phyloP scores from a whole-genome alignment of 1,284 basidiomycete genomes.

The Trametes polyzona region DNA sequence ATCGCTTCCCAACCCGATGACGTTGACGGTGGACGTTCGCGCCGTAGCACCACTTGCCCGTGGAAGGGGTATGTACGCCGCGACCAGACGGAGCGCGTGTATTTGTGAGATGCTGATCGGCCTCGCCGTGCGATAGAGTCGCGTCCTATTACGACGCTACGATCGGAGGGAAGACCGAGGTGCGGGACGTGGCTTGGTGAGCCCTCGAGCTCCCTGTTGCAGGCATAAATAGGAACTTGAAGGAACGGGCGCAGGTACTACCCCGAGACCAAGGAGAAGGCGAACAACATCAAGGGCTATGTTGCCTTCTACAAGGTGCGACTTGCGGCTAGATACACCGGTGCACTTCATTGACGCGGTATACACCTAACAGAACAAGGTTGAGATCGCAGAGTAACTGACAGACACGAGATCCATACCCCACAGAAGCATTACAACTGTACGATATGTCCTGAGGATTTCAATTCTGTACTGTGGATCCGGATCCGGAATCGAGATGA shows the following conservation, averaged over 20 bases:
- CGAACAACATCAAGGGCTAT: slow-evolving; percentile 58
- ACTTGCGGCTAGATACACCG: not conserved
- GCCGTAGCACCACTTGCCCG: slow-evolving; percentile 53
- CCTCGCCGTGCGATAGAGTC: too few species aligned
- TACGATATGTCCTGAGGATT: too few species aligned
- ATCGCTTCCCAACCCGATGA: not conserved
- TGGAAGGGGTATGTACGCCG: slow-evolving; percentile 63
- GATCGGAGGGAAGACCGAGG: slow-evolving; percentile 46
- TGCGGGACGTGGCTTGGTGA: slow-evolving; percentile 67
- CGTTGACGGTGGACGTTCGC: not conserved
- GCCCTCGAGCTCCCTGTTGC: too few species aligned
- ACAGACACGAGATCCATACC: not conserved
- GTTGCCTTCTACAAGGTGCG: slow-evolving; percentile 70
- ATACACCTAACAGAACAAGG: slow-evolving; percentile 28
- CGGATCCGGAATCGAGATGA: too few species aligned
- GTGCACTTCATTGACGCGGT: not conserved
- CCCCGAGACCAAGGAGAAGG: slow-evolving; percentile 52
- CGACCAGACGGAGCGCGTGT: not conserved
- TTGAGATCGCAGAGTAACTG: slow-evolving; percentile 24
- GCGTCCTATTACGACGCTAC: slow-evolving; percentile 65
- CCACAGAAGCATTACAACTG: too few species aligned
- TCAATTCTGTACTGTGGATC: too few species aligned
- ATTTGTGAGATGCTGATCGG: not conserved
- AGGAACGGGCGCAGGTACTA: slow-evolving; percentile 56
- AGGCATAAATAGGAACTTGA: too few species aligned